Evolutionary conservation across 164 flowering plant species (phyloP).

Genomic region (Vitis rotundifolia): DNA sequence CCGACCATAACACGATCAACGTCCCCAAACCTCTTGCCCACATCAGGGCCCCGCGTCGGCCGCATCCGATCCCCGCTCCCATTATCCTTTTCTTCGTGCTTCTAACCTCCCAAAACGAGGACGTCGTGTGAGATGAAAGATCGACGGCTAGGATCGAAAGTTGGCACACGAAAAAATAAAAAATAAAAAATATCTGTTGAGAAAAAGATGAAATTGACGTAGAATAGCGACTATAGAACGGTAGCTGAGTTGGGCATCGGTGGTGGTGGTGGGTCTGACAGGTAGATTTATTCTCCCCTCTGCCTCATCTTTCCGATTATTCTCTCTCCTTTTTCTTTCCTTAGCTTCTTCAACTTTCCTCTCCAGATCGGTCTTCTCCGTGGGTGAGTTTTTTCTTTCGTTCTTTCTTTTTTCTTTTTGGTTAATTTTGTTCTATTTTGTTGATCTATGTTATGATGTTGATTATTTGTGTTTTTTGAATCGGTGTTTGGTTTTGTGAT

Average conservation of each 20-base stretch:
- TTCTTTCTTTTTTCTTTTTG: neutral
- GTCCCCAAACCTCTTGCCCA: neutral
- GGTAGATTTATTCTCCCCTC: neutral
- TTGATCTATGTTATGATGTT: too few species aligned
- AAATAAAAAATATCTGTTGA: too few species aligned
- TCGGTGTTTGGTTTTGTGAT: too few species aligned
- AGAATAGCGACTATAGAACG: neutral
- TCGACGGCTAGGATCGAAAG: neutral
- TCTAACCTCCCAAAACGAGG: neutral
- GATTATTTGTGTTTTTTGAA: too few species aligned
- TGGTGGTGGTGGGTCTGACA: neutral
- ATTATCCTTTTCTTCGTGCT: conserved; percentile 3
- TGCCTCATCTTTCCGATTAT: neutral
- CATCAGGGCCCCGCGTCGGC: too few species aligned
- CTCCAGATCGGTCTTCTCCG: neutral
- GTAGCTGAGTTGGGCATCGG: conserved; percentile 12
- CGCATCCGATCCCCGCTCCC: neutral
- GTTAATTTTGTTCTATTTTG: neutral
- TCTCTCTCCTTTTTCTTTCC: neutral
- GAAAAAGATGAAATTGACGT: too few species aligned
- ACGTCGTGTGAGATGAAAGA: neutral
- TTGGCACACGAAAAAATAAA: neutral
- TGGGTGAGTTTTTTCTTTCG: too few species aligned
- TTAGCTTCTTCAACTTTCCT: conserved; percentile 9
- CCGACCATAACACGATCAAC: neutral